These are phyloP conservation scores for Globisporangium nodosum DNA, from an alignment of 352 stramenopile genomes.

Conservation along the genomic window DNA sequence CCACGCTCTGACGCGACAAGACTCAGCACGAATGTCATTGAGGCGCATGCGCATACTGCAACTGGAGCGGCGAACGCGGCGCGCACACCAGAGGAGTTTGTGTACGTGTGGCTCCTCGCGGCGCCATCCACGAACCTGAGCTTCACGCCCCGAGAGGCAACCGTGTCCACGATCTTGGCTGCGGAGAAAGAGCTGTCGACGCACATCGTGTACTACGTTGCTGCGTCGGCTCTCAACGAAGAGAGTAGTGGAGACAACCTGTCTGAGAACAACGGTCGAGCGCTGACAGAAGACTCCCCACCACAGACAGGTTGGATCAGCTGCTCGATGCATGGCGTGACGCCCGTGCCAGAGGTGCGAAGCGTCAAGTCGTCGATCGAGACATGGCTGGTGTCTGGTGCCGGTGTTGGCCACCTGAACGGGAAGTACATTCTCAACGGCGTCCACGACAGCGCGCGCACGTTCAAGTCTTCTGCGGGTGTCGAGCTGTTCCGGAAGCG, in stretches of 20 bases:
- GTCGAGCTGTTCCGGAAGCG: constrained; percentile 74
- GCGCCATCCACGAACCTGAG: constrained; percentile 29
- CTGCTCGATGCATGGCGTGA: constrained; percentile 38
- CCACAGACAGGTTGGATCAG: constrained; percentile 50
- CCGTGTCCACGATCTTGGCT: constrained; percentile 17
- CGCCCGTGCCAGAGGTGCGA: constrained; percentile 25
- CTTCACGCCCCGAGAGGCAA: constrained; percentile 47
- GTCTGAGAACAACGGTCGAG: constrained; percentile 7
- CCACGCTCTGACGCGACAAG: not conserved
- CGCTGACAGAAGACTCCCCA: constrained; percentile 21
- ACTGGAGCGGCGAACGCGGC: too few relatives aligned
- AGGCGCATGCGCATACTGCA: too few relatives aligned
- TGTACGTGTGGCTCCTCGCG: constrained; percentile 50
- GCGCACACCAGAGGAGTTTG: constrained; percentile 8
- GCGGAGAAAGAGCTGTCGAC: constrained; percentile 61
- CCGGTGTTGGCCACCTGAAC: constrained; percentile 49
- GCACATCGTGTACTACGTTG: constrained; percentile 65
- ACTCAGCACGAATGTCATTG: too few relatives aligned
- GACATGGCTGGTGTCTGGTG: constrained; percentile 49
- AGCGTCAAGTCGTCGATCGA: constrained; percentile 47
- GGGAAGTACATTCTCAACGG: constrained; percentile 59
- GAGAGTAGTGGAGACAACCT: not conserved
- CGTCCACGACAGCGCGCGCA: constrained; percentile 35
- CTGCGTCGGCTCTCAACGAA: constrained; percentile 20
- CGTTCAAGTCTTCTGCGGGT: constrained; percentile 59